A percentile compares a stretch with the other conserved stretches of the same genome.
These are phyloP conservation scores for Erythrophleum fordii DNA, from an alignment of 306 rosid genomes.

Conservation along the genomic window DNA sequence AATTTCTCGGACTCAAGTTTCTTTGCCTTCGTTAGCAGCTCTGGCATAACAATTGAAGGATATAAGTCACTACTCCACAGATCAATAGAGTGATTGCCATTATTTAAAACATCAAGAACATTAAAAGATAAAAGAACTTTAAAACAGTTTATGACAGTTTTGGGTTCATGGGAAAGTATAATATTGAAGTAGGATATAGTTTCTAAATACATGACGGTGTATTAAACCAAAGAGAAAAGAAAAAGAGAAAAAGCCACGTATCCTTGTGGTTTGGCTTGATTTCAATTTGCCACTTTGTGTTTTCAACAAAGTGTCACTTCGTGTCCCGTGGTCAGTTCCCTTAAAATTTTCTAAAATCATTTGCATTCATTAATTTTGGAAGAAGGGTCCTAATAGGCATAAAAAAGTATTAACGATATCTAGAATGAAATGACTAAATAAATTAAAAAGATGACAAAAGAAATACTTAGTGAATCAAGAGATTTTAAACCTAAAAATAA, in stretches of 20 bases:
- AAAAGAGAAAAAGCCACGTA: neutral
- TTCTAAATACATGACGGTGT: neutral
- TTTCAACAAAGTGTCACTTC: neutral
- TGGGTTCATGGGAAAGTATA: neutral
- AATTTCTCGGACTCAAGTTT: constrained; percentile 37
- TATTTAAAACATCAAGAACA: constrained; percentile 10
- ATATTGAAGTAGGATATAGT: neutral
- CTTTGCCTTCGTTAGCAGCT: constrained; percentile 29
- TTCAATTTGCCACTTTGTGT: neutral
- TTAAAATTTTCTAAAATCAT: neutral
- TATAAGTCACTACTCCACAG: constrained; percentile 24
- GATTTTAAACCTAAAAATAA: no score
- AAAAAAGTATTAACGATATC: no score
- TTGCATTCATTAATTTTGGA: neutral
- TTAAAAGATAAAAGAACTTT: neutral
- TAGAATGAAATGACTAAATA: no score
- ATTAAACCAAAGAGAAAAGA: neutral
- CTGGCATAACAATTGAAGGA: constrained; percentile 36
- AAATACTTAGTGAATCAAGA: no score
- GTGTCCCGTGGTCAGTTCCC: neutral
- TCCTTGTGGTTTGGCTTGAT: neutral
- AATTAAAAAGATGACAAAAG: no score
- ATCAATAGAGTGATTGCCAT: neutral
- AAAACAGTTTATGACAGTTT: neutral
- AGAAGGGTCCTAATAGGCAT: no score